A percentile compares a stretch with the other conserved stretches of the same genome.
phyloP scores from a whole-genome alignment of 805 yeast genomes.

The Starmerella apis region DNA sequence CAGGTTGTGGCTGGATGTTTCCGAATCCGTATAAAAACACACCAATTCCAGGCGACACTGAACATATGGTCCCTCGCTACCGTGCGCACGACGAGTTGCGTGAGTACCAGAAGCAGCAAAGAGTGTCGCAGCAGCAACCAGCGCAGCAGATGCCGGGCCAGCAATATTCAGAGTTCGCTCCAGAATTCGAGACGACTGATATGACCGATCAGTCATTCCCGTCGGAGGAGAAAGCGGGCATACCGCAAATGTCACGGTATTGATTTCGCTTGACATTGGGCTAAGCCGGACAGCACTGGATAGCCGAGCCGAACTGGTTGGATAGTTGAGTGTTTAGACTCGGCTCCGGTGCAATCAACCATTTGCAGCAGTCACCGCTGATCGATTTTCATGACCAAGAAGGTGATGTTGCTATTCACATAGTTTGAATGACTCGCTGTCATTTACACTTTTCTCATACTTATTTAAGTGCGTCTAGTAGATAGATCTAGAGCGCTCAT shows the following conservation, averaged over 20 bases:
- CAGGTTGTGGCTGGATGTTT: conserved; percentile 25
- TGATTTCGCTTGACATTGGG: neutral
- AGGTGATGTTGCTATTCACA: neutral
- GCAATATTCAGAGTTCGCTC: conserved; percentile 1
- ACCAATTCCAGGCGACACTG: conserved; percentile 1
- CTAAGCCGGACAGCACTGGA: too few relatives aligned
- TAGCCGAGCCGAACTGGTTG: too few relatives aligned
- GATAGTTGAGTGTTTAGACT: too few relatives aligned
- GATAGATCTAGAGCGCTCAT: neutral
- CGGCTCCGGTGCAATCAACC: neutral
- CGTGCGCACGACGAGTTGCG: conserved; percentile 17
- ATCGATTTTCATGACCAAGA: too few relatives aligned
- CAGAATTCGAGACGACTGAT: conserved; percentile 8
- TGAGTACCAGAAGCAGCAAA: conserved; percentile 17
- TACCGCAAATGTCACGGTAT: neutral
- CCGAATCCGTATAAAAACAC: conserved; percentile 20
- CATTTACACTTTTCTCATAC: neutral
- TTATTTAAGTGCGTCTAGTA: neutral
- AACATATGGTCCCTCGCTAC: conserved; percentile 17
- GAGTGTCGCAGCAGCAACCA: neutral
- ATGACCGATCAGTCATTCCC: conserved; percentile 8
- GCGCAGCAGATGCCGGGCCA: neutral
- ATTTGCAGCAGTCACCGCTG: too few relatives aligned
- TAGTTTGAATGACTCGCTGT: neutral
- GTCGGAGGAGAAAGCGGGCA: conserved; percentile 1